Base-by-base conservation (phyloP, 306 rosid species). In the Rosa rugosa region DNA sequence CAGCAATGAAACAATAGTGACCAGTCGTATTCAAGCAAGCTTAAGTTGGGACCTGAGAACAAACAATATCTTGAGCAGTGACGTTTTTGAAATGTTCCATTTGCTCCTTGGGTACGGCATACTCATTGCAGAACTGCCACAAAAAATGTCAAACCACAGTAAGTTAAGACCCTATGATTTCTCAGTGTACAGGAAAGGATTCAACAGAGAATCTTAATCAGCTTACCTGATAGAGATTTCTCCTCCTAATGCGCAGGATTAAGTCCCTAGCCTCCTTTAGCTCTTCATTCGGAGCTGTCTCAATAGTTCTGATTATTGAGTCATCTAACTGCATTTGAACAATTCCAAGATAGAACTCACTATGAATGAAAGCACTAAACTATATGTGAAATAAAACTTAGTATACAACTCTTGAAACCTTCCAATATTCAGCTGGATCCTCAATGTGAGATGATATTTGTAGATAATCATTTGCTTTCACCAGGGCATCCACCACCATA, bases 11-110 rank as follows among this genome's bases (percentile, higher is more conserved):
- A 74, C 10, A 12, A 31, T 22, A 57, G 46, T 47, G 25, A 44
- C 41, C 20, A 0, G 53, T 14, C 9, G 6, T 31, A 10, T 41
- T 25, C 4, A 22, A 74, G 64, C 25, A 41, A 62, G 71, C 53
- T 71, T 57, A 25, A 5, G 67, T 44, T 75, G 75, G 54, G 49
- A 93, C 98, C 97, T 95, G 98, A 25, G 97, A 86, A 77, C 99
- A 95, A 84, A 91, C 88, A 81, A 95, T 95, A 82, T 95, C 99
- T 86, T 89, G 92, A 16, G 97, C 90, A 50, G 98, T 95, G 81
- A 92, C 94, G 31, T 88, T 87, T 87, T 88, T 92, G 81, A 91
- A 92, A 76, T 91, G 77, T 49, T 91, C 94, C 75, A 92, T 73
- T 85, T 85, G 86, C 78, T 91, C 90, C 88, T 87, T 95, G 20